Evolutionary conservation across 495 filamentous ascomycete genomes (phyloP).

Genomic region (Lasiosphaeria ovina): DNA sequence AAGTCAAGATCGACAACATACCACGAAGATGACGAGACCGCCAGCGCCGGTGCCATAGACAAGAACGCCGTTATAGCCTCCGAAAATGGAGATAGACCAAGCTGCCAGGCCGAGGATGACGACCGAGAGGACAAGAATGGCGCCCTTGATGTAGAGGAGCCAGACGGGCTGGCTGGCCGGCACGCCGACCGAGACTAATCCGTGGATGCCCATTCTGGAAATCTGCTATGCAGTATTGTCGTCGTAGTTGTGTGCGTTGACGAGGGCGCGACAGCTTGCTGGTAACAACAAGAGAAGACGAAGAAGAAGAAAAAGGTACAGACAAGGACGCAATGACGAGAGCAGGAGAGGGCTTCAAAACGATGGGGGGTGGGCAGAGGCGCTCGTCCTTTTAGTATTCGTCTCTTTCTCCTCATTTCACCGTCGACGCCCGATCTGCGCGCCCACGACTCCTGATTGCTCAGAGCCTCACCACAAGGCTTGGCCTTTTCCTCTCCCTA

Average conservation of each 20-base stretch:
- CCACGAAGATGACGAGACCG: constrained; percentile 37
- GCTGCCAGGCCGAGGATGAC: constrained; percentile 34
- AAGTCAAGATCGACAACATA: constrained; percentile 16
- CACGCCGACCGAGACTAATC: constrained; percentile 31
- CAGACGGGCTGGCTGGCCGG: constrained; percentile 31
- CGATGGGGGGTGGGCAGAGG: background rate
- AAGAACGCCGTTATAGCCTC: constrained; percentile 10
- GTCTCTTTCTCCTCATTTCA: constrained; percentile 15
- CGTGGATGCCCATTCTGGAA: constrained; percentile 26
- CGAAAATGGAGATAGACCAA: constrained; percentile 29
- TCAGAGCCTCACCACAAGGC: background rate
- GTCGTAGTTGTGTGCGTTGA: background rate
- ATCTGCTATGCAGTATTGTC: background rate
- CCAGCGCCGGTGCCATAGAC: constrained; percentile 22
- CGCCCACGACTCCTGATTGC: constrained; percentile 1
- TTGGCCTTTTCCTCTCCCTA: background rate
- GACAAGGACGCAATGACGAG: no score
- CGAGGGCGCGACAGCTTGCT: background rate
- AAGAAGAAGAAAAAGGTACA: background rate
- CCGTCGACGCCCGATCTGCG: constrained; percentile 11
- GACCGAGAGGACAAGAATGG: constrained; percentile 38
- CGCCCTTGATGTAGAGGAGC: constrained; percentile 33
- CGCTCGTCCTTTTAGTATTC: constrained; percentile 4
- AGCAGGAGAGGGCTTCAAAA: background rate
- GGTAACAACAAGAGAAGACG: background rate